Base-by-base conservation (phyloP, 306 rosid genomes). In the Alnus glutinosa region DNA sequence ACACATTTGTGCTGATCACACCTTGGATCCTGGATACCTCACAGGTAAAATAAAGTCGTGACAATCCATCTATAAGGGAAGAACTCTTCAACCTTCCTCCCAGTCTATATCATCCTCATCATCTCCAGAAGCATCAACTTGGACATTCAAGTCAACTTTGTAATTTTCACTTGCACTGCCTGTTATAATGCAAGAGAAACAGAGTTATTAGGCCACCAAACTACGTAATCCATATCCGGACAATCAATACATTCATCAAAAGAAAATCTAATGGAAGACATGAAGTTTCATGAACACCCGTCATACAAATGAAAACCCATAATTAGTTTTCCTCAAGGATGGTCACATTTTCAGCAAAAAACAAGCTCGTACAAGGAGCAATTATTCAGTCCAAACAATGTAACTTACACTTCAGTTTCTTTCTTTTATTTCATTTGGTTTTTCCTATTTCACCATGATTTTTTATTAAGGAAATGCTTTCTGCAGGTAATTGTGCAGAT, bases 111-210 rank as follows among this genome's bases (percentile, higher is more conserved):
- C 89, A 2, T 86, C 97, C 0, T 88, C 93, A 3, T 90, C 93
- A 28, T 90, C 89, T 8, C 81, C 88, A 51, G 85, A 76, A 57
- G 88, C 89, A 74, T 89, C 92, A 28, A 96, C 97, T 81, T 89
- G 87, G 46, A 92, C 84, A 72, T 94, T 94, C 92, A 94, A 87
- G 88, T 94, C 98, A 46, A 90, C 97, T 88, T 80, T 94, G 88
- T 80, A 94, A 73, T 71, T 83, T 83, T 76, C 96, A 67, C 71
- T 89, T 76, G 86, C 78, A 75, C 84, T 89, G 67, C 92, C 98
- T 90, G 83, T 66, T 71, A 79, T 36, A 49, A 49, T 42, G 63
- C 15, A 72, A 6, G 57, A 51, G 49, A 71, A 55, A 18, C 15
- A 68, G 34, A 5, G 54, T 28, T 48, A 48, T 42, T n/a, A 23